Conservation (phyloP, 2,329 filamentous ascomycete genomes). For the Epichloe baconii region DNA sequence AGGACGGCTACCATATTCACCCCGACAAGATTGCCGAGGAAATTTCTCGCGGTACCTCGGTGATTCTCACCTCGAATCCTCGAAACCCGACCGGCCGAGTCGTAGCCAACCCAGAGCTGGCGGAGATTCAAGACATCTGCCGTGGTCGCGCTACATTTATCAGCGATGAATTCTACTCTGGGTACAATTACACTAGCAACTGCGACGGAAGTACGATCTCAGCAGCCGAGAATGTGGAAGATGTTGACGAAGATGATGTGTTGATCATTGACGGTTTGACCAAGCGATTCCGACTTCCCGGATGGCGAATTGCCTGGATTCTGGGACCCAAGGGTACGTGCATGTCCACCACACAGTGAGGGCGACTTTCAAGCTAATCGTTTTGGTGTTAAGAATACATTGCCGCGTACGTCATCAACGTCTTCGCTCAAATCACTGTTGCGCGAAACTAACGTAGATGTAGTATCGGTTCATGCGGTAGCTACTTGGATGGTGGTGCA, state of each 20-base stretch:
- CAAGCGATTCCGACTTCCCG: slow-evolving; percentile 90
- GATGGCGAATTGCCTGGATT: slow-evolving; percentile 96
- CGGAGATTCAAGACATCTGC: slow-evolving; percentile 86
- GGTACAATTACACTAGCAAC: slow-evolving; percentile 89
- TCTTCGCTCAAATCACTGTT: neutral
- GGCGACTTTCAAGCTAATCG: neutral
- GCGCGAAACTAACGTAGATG: slow-evolving; percentile 1
- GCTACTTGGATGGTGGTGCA: slow-evolving; percentile 87
- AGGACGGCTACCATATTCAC: slow-evolving; percentile 87
- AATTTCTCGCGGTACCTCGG: slow-evolving; percentile 71
- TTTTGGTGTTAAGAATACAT: slow-evolving; percentile 54
- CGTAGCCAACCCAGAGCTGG: slow-evolving; percentile 70
- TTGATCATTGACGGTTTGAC: slow-evolving; percentile 92
- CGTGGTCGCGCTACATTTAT: slow-evolving; percentile 82
- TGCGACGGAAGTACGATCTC: slow-evolving; percentile 86
- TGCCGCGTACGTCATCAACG: slow-evolving; percentile 45
- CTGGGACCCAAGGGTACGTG: slow-evolving; percentile 63
- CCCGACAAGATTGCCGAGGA: slow-evolving; percentile 87
- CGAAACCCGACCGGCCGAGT: slow-evolving; percentile 89
- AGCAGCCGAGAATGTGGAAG: slow-evolving; percentile 77
- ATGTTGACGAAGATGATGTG: slow-evolving; percentile 82
- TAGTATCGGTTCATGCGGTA: slow-evolving; percentile 76
- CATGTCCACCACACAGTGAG: neutral
- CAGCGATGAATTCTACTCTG: slow-evolving; percentile 92
- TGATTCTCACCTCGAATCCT: slow-evolving; percentile 90